phyloP scores from a whole-genome alignment of 2,329 filamentous ascomycete species.

The Thielaviopsis ethacetica region DNA sequence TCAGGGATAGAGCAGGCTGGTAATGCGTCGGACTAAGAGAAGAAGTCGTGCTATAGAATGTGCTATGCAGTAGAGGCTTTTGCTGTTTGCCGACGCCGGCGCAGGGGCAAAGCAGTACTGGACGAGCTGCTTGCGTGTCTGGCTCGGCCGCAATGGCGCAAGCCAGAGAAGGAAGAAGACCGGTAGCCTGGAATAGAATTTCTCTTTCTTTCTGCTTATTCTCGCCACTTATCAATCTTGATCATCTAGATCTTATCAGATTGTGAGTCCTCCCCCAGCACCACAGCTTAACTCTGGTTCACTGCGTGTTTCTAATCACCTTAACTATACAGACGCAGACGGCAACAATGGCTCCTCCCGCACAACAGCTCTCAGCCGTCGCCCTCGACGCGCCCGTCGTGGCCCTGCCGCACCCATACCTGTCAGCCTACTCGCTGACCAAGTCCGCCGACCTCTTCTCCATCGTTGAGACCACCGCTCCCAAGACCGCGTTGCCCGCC shows the following conservation, averaged over 20 bases:
- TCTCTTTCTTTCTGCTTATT: not conserved
- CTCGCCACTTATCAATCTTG: not conserved
- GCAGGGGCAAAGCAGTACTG: not conserved
- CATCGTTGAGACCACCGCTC: slow-evolving; percentile 18
- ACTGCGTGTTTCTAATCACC: not conserved
- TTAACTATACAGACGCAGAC: not conserved
- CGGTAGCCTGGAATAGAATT: not conserved
- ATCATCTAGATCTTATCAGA: slow-evolving; percentile 8
- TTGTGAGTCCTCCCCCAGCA: not conserved
- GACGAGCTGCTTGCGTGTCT: not conserved
- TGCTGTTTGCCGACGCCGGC: not conserved
- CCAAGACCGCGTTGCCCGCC: slow-evolving; percentile 16
- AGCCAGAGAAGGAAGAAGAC: not conserved
- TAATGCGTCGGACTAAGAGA: no score
- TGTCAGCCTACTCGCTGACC: slow-evolving; percentile 27
- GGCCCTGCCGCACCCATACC: slow-evolving; percentile 34
- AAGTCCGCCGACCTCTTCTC: slow-evolving; percentile 22
- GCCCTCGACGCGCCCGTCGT: slow-evolving; percentile 24
- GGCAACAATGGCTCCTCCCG: slow-evolving; percentile 5
- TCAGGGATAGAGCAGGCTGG: no score
- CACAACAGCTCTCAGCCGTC: slow-evolving; percentile 11
- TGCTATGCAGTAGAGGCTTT: not conserved
- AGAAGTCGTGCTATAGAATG: no score
- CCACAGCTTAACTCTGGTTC: not conserved
- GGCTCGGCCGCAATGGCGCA: no score